Base-by-base conservation (phyloP, 73 alveolate genomes). In the Paramecium pentaurelia region DNA sequence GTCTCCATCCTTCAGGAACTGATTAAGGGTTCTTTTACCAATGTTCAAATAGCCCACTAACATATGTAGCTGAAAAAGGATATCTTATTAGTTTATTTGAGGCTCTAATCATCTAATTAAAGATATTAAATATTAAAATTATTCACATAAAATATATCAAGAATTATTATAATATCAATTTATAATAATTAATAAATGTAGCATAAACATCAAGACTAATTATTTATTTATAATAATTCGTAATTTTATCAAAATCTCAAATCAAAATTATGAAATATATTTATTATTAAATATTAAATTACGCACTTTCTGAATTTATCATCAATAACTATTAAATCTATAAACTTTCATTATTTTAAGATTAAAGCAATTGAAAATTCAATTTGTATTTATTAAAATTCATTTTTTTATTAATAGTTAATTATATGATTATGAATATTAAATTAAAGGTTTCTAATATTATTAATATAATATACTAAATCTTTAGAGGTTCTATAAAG, bases 1-100 rank as follows among this genome's bases (percentile, higher is more conserved):
- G 38, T 42, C 60, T 75, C 88, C 88, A 75, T 9, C 68, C 88
- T 27, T 75, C 88, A 34, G 68, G 68, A 36, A 75, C 88, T 22
- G 88, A 75, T 75, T 75, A 11, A 36, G 88, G 88, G 47, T 36
- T 75, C 10, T 75, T 75, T 37, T 75, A 42, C 58, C 60, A 75
- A 20, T 75, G 88, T 20, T 75, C 88, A 75, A 38, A 75, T 42
- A 75, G 47, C 34, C 60, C 60, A 38, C 60, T 38, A 34, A 75
- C 88, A 42, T 75, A 75, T 30, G 58, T 38, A 9, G 58, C 60
- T 20, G 58, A 38, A 42, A 75, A 75, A 18, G 60, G 64, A 75
- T 38, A 38, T 42, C 88, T 75, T 37, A 34, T 38, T 27, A 75
- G 27, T 75, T 75, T 75, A 64, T 27, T 64, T 32, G 84, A 32